Base-by-base conservation (phyloP, 192 early-diverging fungal genomes). In the Backusella circina region DNA sequence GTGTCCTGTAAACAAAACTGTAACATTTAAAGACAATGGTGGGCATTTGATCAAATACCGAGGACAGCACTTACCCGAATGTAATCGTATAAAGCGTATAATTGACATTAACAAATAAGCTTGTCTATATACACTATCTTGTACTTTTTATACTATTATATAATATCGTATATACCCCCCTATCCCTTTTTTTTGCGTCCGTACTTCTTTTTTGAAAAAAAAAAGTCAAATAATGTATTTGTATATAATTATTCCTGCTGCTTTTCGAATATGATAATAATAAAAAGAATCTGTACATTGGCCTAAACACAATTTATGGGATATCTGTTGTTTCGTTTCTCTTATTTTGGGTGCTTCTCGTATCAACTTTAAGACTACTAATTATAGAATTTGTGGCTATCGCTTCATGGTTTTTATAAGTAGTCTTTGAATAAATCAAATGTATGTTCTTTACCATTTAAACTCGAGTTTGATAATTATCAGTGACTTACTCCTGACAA, bases 11-110 rank as follows among this genome's bases (percentile, higher is more conserved):
- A 89, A 89, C 70, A 89, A 89, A 76, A 89, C 88, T 0, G 84
- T 87, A 16, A 89, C 86, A 15, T 79, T 86, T 51, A 83, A 82
- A 36, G 85, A 87, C 79, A 82, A 84, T 44, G 85, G 81, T 33
- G 85, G 79, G 32, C 86, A 85, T 67, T 71, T 85, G 6, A 89
- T 87, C 65, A 89, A 89, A 70, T 86, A 86, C 73, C 39, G 88
- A 39, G 88, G 88, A 16, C 74, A 80, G 37, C 88, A 89, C 74
- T 69, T 89, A 70, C 32, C 65, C 0, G 86, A 86, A 57, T 89
- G 88, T 41, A 79, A 78, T 66, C 83, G 79, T 37, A 80, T 87
- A 35, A 86, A 86, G 64, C 78, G 85, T n/a, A 85, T 85, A 50
- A 74, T 78, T 54, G 77, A 85, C 38, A 47, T 73, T 33, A 54